Evolutionary conservation across 2,329 filamentous ascomycete species (phyloP).

Genomic region (Trichoderma sp.): DNA sequence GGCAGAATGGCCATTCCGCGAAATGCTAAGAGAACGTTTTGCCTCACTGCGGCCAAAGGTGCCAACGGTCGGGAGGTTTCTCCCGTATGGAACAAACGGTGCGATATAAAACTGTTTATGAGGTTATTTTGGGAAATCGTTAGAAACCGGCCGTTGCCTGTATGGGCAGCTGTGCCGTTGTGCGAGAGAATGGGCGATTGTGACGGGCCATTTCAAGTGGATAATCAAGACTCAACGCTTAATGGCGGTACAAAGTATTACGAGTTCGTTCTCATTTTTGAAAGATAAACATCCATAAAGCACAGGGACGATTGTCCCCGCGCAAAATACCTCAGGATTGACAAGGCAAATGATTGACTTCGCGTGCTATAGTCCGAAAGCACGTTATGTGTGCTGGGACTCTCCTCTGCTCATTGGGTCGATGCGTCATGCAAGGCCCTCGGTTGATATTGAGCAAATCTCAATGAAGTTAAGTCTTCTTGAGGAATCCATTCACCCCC

Average conservation of each 20-base stretch:
- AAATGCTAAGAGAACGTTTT: background rate
- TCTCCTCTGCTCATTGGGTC: background rate
- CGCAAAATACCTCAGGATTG: background rate
- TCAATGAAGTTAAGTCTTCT: slow-evolving; percentile 19
- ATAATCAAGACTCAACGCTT: background rate
- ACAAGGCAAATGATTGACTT: background rate
- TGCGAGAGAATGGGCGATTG: background rate
- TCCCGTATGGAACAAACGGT: background rate
- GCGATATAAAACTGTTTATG: background rate
- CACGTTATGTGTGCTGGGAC: background rate
- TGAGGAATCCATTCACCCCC: slow-evolving; percentile 31
- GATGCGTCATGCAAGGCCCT: background rate
- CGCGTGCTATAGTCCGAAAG: background rate
- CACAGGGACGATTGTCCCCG: background rate
- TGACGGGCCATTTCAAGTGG: background rate
- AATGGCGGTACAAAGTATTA: background rate
- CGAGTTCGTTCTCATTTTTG: background rate
- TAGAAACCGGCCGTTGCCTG: background rate
- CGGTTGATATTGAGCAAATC: background rate
- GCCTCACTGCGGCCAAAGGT: background rate
- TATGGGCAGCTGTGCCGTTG: background rate
- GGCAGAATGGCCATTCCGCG: background rate
- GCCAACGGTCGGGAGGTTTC: background rate
- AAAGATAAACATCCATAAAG: background rate
- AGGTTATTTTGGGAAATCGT: background rate